phyloP scores from a whole-genome alignment of 371 early-diverging fungal species.

The Entomophthora muscae region DNA sequence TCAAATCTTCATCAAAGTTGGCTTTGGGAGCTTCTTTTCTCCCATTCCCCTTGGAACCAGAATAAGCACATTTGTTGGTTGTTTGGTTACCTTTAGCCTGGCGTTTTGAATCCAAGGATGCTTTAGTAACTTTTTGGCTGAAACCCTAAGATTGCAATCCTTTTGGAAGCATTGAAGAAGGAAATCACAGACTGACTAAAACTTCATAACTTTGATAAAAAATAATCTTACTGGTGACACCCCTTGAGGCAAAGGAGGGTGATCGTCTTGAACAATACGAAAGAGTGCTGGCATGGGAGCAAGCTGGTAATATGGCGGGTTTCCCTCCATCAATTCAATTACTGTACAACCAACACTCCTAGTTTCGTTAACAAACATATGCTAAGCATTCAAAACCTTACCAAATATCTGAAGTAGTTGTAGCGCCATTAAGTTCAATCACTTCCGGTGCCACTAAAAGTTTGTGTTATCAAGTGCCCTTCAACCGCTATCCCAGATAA shows the following conservation, averaged over 20 bases:
- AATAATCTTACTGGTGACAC: constrained; percentile 39
- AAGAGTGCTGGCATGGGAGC: constrained; percentile 77
- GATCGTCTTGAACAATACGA: constrained; percentile 76
- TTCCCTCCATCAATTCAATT: constrained; percentile 69
- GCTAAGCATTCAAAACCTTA: not conserved
- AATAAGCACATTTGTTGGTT: too few species aligned
- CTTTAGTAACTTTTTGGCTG: constrained; percentile 44
- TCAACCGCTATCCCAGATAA: not conserved
- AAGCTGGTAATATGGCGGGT: constrained; percentile 69
- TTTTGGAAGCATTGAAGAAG: constrained; percentile 69
- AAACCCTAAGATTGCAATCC: constrained; percentile 43
- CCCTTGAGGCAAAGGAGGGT: constrained; percentile 66
- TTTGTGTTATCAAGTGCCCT: not conserved
- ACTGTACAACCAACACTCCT: constrained; percentile 77
- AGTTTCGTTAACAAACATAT: not conserved
- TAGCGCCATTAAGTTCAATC: constrained; percentile 57
- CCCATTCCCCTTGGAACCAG: not conserved
- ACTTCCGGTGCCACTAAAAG: constrained; percentile 70
- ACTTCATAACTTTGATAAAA: not conserved
- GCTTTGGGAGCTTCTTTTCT: not conserved
- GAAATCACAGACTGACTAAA: constrained; percentile 48
- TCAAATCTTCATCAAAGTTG: constrained; percentile 16
- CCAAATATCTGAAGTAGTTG: constrained; percentile 69
- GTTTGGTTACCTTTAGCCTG: not conserved
- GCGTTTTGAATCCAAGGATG: constrained; percentile 47